These are phyloP conservation scores for Favolaschia claudopus DNA, from an alignment of 768 basidiomycete species.

Conservation along the genomic window DNA sequence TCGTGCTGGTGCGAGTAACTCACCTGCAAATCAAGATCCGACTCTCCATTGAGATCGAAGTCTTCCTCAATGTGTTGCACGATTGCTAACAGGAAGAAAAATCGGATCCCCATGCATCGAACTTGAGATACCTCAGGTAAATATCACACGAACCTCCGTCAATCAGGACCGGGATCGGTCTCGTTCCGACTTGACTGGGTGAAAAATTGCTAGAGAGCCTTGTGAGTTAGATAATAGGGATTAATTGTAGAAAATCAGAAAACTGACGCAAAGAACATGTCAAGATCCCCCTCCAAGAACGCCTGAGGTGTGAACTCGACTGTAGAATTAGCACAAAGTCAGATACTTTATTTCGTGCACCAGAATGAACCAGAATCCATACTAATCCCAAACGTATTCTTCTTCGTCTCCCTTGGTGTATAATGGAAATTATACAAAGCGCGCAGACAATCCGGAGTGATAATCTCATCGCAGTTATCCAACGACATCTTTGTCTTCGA, in stretches of 20 bases:
- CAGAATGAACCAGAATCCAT: no score
- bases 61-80: slow-evolving; percentile 34
- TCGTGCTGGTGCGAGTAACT: no score
- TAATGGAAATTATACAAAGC: slow-evolving; percentile 46
- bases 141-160: slow-evolving; percentile 38
- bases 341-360: no score
- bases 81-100: slow-evolving; percentile 28
- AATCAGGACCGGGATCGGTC: slow-evolving; percentile 43
- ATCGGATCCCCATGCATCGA: no score
- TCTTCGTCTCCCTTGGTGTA: slow-evolving; percentile 32
- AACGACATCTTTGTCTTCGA: slow-evolving; percentile 22
- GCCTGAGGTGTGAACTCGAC: slow-evolving; percentile 52
- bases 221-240: neutral
- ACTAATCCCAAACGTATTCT: slow-evolving; percentile 50
- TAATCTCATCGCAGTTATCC: slow-evolving; percentile 42
- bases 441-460: slow-evolving; percentile 49
- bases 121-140: neutral
- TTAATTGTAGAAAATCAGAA: no score
- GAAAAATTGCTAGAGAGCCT: slow-evolving; percentile 41
- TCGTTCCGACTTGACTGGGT: slow-evolving; percentile 35
- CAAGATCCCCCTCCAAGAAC: slow-evolving; percentile 43
- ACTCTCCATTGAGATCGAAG: slow-evolving; percentile 50
- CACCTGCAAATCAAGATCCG: slow-evolving; percentile 47
- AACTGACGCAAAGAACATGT: slow-evolving; percentile 23
- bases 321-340: slow-evolving; percentile 5